Evolutionary conservation across 139 green algal species (phyloP), one percentile per base, ranked within the genome.

Genomic region (Picochlorum sp.): DNA sequence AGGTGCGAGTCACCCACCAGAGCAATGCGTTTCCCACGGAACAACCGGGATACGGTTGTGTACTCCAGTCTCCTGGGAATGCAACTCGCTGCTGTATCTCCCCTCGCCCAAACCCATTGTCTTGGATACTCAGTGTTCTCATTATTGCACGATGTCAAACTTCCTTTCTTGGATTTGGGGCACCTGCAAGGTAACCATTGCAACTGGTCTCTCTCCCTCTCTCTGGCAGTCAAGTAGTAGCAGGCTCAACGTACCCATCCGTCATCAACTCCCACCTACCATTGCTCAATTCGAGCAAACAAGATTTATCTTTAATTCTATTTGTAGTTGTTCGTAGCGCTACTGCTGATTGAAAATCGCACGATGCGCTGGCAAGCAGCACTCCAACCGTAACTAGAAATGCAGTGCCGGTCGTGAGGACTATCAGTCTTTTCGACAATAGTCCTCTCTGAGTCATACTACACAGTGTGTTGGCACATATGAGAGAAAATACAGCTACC

Each of bases 51-150:
- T 54, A 54, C 47, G 2, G 16, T 13, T 13, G 11, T 20, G 47
- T 54, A 23, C 16, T 54, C 16, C 7, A 54, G 47, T 20, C 47
- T 54, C n/a, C 47, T 54, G 6, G 47, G 47, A 21, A 54, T 54
- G n/a, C 47, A 54, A 13, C 47, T 54, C 6, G 47, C 47, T 54
- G 47, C 47, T 9, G 47, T 21, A 18, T 54, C n/a, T 13, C 18
- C 16, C 15, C 47, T 1, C 6, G 6, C n/a, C 47, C 47, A 54
- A 18, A 54, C 47, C 47, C 47, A 54, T 21, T 54, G 18, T 13
- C 47, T 54, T 20, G 47, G 47, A 54, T 54, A 54, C n/a, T 54
- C 47, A 10, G 47, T 54, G 47, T 54, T 20, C 16, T 26, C n/a
- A 13, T 54, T 54, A 21, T 54, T 54, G 47, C 47, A 54, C 11